These are phyloP conservation scores for Beta lomatogona DNA, from an alignment of 179 eudicot genomes.

Conservation along the genomic window DNA sequence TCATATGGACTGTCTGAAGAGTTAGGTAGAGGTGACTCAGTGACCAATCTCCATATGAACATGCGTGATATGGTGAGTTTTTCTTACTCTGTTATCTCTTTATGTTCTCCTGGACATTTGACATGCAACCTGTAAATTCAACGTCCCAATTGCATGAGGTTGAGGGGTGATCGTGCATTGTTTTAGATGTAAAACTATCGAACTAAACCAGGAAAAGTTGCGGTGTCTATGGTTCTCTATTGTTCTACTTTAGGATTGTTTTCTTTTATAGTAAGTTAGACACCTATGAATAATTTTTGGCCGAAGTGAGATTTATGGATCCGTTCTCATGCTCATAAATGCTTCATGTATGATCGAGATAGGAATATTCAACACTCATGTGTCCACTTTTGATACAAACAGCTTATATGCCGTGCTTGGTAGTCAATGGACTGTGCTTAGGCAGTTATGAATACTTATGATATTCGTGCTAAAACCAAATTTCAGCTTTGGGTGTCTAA, in stretches of 20 bases:
- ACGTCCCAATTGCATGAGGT: background rate
- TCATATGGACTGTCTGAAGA: constrained; percentile 81
- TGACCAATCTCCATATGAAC: constrained; percentile 73
- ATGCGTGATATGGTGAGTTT: constrained; percentile 88
- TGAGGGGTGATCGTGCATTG: constrained; percentile 4
- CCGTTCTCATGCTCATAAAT: background rate
- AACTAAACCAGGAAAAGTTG: background rate
- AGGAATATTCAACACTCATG: background rate
- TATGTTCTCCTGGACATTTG: background rate
- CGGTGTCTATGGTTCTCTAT: background rate
- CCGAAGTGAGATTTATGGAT: background rate
- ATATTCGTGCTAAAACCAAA: background rate
- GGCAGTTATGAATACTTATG: background rate
- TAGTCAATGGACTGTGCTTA: background rate
- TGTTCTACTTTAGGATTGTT: background rate
- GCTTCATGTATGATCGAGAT: background rate
- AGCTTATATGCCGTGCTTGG: background rate
- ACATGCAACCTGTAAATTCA: no score
- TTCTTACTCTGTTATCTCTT: constrained; percentile 22
- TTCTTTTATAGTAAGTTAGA: background rate
- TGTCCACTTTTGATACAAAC: background rate
- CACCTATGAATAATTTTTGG: background rate
- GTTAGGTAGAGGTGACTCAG: constrained; percentile 71
- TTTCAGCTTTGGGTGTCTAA: background rate
- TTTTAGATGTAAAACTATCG: background rate